Base-by-base conservation (phyloP, 2,329 filamentous ascomycete species). In the Penicillium carneum region DNA sequence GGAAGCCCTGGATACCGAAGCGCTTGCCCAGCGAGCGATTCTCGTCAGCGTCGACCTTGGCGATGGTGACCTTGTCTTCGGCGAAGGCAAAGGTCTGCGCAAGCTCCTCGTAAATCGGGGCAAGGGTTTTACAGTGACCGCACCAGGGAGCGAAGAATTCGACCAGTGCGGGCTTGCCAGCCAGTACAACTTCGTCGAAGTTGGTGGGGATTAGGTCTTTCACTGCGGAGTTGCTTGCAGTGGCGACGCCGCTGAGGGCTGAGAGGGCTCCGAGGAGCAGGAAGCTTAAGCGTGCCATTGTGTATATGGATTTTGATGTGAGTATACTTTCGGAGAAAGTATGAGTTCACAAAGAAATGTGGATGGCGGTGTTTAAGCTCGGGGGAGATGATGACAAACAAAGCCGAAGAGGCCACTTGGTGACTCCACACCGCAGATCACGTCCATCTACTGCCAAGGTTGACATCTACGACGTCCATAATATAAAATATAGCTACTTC, bases 121-220 rank as follows among this genome's bases (percentile, higher is more conserved):
- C 95, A 36, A 99, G 90, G 74, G 83, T 96, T 87, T 98, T 98
- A 92, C 95, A 99, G 85, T 99, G 95, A 34, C 95, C 96, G 76
- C 95, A 99, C 95, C 95, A 99, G 26, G 94, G 93, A 36, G 95
- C 95, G 76, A 96, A 98, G 86, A 99, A 99, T 79, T 98, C 93
- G 71, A 98, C 93, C 29, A 99, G 88, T 0, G 95, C 93, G 45
- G 95, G 94, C 84, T 96, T 98, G 79, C 93, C 93, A 47, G 91
- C 88, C 63, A 97, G 85, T 66, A 97, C 92, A 57, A 97, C 84
- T 49, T 89, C 82, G 83, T 98, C 94, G 78, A 99, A 99, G 84
- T 97, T 99, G 72, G 84, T 83, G 58, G 94, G 93, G 62, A 90
- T 88, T 63, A 99, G 89, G 79, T 98, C 94, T 71, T 96, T 84